Evolutionary conservation across 768 basidiomycete genomes (phyloP), one percentile per base, ranked within the genome.

Genomic region (Kwoniella europaea): DNA sequence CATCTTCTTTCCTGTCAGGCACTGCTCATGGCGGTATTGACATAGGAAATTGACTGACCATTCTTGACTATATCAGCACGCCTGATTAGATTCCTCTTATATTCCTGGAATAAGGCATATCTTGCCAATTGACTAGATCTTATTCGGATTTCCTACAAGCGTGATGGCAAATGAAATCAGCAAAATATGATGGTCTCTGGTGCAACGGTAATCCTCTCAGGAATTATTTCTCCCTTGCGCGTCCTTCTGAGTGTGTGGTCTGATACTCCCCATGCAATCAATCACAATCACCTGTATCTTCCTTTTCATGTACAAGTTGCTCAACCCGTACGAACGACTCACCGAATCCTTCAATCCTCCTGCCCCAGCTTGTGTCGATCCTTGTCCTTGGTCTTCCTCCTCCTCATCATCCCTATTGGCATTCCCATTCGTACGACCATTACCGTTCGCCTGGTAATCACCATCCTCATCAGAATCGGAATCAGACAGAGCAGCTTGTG

Each of bases 51-150:
- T n/a, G 46, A 50, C 71, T 70, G 69, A 90, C 94, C 89, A 86
- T 92, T 92, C 84, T 94, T 94, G 50, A 87, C 89, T 61, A 95
- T 91, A 52, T 96, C 93, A n/a, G 94, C 91, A 52, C 92, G 86
- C 46, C 88, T 87, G 60, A 97, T 82, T 2, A 89, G 86, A 12
- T 85, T 82, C 62, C 92, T 87, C 78, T 87, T 88, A 65, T 91
- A 88, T 80, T 96, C 93, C 4, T 86, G 86, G 82, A 94, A 95
- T 53, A 98, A 85, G 2, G 93, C 92, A 24, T 93, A 86, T 18
- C 93, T 88, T 10, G 91, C 91, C 42, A 96, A 87, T 62, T 90
- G 89, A 60, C 87, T 86, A 0, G 91, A 91, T 80, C 88, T 89
- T 62, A 88, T 86, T n/a, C 86, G 84, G 24, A 89, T 76, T 20